These are phyloP conservation scores for Piper betle DNA, from an alignment of 164 flowering plant species.

Conservation along the genomic window DNA sequence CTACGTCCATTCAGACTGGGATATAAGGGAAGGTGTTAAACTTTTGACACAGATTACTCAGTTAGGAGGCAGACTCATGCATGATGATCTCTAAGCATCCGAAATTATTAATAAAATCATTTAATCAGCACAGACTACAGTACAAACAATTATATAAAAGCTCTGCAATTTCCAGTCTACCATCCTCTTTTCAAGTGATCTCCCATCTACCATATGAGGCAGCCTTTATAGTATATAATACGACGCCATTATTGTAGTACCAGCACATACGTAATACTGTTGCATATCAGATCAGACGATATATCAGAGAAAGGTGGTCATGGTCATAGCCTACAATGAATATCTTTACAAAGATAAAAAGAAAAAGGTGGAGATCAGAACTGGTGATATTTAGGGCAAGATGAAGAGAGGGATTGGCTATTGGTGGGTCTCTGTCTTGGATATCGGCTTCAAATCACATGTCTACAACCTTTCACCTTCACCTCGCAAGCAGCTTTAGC, in stretches of 20 bases:
- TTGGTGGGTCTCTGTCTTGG: neutral
- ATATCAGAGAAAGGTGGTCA: neutral
- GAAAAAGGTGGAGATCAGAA: neutral
- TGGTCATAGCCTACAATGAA: no score
- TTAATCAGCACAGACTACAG: no score
- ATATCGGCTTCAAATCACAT: slow-evolving; percentile 1
- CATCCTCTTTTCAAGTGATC: neutral
- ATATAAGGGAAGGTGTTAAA: no score
- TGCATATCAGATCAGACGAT: neutral
- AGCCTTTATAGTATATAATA: no score
- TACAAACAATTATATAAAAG: no score
- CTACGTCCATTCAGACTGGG: no score
- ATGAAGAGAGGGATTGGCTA: neutral
- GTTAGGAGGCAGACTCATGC: no score
- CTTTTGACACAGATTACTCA: no score
- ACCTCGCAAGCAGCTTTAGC: neutral
- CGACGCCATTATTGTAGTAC: neutral
- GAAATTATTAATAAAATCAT: no score
- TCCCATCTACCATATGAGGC: neutral
- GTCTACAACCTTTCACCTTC: neutral
- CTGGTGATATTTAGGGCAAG: neutral
- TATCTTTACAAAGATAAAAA: neutral
- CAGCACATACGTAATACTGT: neutral
- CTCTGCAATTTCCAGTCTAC: neutral
- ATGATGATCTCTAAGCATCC: no score